These are phyloP conservation scores for Deinandra increscens DNA, from an alignment of 129 eudicot genomes.

Conservation along the genomic window DNA sequence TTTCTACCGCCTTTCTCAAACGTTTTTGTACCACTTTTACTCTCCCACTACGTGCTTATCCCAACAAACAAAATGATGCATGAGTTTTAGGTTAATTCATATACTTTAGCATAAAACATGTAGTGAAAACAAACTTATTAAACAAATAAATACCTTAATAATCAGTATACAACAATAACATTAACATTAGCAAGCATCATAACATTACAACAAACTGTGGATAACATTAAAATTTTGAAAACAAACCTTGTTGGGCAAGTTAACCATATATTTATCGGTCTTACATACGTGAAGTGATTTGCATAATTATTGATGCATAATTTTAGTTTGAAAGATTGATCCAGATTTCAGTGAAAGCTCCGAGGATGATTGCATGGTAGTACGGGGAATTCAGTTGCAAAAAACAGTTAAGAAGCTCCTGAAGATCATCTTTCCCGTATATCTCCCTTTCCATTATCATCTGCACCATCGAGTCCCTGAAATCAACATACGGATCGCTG, in stretches of 20 bases:
- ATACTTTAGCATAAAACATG: too few relatives aligned
- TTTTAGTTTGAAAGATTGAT: conserved; percentile 36
- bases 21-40: too few relatives aligned
- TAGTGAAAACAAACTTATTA: too few relatives aligned
- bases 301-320: neutral
- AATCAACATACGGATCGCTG: conserved; percentile 79
- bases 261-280: neutral
- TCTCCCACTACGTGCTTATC: too few relatives aligned
- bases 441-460: conserved; percentile 83
- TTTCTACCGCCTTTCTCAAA: too few relatives aligned
- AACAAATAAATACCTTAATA: too few relatives aligned
- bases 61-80: too few relatives aligned
- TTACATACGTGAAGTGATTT: neutral
- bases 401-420: conserved; percentile 75
- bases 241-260: too few relatives aligned
- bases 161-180: too few relatives aligned
- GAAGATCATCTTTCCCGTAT: conserved; percentile 54
- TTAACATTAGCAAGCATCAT: neutral
- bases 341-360: conserved; percentile 87
- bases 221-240: too few relatives aligned
- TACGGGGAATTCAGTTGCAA: conserved; percentile 75
- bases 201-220: neutral
- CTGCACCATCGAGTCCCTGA: conserved; percentile 77
- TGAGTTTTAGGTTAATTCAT: too few relatives aligned
- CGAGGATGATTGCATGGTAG: conserved; percentile 61